These are phyloP conservation scores for Leccinellum luteum DNA, from an alignment of 768 basidiomycete genomes.

Conservation along the genomic window DNA sequence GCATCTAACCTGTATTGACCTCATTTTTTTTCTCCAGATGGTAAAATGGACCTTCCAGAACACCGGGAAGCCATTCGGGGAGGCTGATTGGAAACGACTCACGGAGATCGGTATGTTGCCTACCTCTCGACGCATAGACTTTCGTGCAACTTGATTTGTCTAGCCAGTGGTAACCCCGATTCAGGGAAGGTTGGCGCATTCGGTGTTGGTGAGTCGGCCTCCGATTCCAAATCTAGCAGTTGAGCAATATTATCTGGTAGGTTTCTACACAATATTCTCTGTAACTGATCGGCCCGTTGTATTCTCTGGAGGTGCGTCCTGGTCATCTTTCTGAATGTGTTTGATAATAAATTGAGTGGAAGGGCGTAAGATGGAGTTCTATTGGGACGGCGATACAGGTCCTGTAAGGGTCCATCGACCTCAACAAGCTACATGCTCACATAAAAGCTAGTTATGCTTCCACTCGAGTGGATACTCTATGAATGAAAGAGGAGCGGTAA, in stretches of 20 bases:
- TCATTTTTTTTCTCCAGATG: constrained; percentile 20
- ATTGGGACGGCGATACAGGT: constrained; percentile 68
- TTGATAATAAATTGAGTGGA: constrained; percentile 4
- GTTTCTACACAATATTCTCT: constrained; percentile 76
- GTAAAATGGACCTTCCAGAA: neutral
- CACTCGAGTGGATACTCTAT: constrained; percentile 56
- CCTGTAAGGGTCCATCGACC: constrained; percentile 56
- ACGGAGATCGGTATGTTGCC: constrained; percentile 75
- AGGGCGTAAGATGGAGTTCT: constrained; percentile 90
- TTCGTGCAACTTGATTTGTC: neutral
- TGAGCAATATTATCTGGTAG: constrained; percentile 34
- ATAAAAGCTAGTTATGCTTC: constrained; percentile 57
- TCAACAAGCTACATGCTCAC: neutral
- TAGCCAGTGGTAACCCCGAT: constrained; percentile 90
- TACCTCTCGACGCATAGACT: neutral
- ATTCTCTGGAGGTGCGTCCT: constrained; percentile 57
- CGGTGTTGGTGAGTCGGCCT: constrained; percentile 56
- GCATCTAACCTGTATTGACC: too few relatives aligned
- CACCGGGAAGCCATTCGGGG: constrained; percentile 72
- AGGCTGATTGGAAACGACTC: constrained; percentile 84
- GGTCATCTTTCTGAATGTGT: constrained; percentile 14
- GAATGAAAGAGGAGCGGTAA: constrained; percentile 61
- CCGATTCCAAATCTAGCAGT: neutral
- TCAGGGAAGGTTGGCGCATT: constrained; percentile 94
- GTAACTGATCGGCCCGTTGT: constrained; percentile 78